These are phyloP conservation scores for Penicillium sp. DNA, from an alignment of 2,329 filamentous ascomycete species.

Conservation along the genomic window DNA sequence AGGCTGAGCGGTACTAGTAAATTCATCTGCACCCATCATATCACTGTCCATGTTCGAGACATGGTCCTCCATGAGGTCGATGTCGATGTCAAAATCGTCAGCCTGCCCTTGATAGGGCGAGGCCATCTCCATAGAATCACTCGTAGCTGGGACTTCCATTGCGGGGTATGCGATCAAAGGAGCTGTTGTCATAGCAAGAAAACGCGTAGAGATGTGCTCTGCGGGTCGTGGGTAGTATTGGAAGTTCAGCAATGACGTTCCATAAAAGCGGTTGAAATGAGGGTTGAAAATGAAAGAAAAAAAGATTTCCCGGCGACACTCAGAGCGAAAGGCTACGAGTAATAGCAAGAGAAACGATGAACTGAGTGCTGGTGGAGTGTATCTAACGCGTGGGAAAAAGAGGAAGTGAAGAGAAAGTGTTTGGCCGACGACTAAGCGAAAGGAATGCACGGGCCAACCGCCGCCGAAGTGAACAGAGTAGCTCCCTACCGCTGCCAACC, in stretches of 20 bases:
- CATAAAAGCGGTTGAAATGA: conserved; percentile 4
- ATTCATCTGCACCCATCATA: conserved; percentile 45
- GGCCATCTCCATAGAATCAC: conserved; percentile 48
- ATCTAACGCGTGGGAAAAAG: conserved; percentile 6
- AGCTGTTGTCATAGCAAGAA: conserved; percentile 37
- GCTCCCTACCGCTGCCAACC: conserved; percentile 27
- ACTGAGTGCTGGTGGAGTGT: not conserved
- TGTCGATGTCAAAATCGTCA: conserved; percentile 60
- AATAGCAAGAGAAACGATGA: not conserved
- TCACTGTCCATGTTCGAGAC: conserved; percentile 57
- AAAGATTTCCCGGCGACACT: not conserved
- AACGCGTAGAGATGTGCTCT: conserved; percentile 13
- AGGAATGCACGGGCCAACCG: conserved; percentile 36
- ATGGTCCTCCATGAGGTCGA: conserved; percentile 58
- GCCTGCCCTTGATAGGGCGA: conserved; percentile 43
- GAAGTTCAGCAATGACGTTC: conserved; percentile 18
- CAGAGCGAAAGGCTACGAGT: not conserved
- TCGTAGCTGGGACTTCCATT: conserved; percentile 41
- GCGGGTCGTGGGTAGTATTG: conserved; percentile 16
- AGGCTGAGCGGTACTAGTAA: conserved; percentile 31
- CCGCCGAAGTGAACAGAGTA: conserved; percentile 43
- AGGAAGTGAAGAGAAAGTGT: conserved; percentile 13
- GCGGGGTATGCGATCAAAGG: conserved; percentile 31
- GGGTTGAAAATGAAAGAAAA: not conserved
- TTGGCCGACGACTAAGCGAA: conserved; percentile 38